Evolutionary conservation across 169 alveolate species (phyloP), one percentile per base, ranked within the genome.

Genomic region (Plasmodium blacklocki): DNA sequence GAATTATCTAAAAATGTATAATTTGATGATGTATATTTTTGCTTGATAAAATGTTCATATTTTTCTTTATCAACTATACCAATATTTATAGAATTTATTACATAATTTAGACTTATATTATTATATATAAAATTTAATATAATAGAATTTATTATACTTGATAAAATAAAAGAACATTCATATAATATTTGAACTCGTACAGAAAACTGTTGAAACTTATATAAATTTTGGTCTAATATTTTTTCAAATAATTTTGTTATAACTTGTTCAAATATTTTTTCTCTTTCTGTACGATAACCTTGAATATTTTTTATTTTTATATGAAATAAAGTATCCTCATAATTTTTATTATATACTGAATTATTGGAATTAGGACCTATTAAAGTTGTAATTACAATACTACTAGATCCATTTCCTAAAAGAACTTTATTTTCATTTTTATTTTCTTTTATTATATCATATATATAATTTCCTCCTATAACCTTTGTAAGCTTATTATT

Each of bases 361-460:
- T 49, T 50, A n/a, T 78, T 78, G 29, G 45, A 29, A 6, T 26
- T 50, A 6, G 89, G 89, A 2, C 89, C 89, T 14, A 78, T 78
- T 43, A 78, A 23, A 8, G 76, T 78, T 5, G 60, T 64, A 19
- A 70, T 18, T 52, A 78, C 89, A 7, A 78, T 23, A 15, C 89
- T 78, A n/a, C 63, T 78, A 14, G 78, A 26, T 0, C 89, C 89
- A 32, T 78, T 78, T 7, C 89, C 89, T 12, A 78, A 18, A n/a
- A 78, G 5, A 29, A 71, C 12, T 26, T 45, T 64, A 32, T 32
- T 32, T 32, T 32, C 45, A 32, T 32, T 32, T 26, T 73, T 73
- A 23, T 66, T 21, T 43, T 11, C 56, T 21, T 73, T 54, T 8
- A 50, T 14, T 43, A 45, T 18, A 5, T 29, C 88, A 58, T 78